Evolutionary conservation across 768 basidiomycete species (phyloP).

Genomic region (Podaxis sp.): DNA sequence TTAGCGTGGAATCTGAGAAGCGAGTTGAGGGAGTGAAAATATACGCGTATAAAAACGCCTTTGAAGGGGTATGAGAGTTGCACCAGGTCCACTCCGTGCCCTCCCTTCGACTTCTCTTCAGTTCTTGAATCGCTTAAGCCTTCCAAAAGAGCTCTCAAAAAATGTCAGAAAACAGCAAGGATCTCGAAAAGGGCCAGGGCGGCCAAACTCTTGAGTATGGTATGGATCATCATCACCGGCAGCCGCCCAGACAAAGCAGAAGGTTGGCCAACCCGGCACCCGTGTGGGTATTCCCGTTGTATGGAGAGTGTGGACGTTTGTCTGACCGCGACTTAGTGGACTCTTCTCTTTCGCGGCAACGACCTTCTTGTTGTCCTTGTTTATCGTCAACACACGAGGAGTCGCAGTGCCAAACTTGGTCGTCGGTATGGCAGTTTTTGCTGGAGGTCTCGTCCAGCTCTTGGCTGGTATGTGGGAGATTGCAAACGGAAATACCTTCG

Average conservation of each 20-base stretch:
- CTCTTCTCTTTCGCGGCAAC: slow-evolving; percentile 43
- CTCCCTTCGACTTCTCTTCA: not conserved
- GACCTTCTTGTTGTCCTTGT: slow-evolving; percentile 68
- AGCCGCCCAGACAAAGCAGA: slow-evolving; percentile 23
- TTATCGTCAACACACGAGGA: slow-evolving; percentile 53
- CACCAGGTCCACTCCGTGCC: not conserved
- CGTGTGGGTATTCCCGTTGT: slow-evolving; percentile 35
- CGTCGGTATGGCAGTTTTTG: slow-evolving; percentile 73
- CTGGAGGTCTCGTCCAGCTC: slow-evolving; percentile 77
- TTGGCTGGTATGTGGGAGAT: slow-evolving; percentile 83
- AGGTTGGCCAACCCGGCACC: slow-evolving; percentile 60
- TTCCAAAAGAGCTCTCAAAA: not conserved
- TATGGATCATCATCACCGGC: not conserved
- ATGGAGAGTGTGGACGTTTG: not conserved
- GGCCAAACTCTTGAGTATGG: slow-evolving; percentile 22
- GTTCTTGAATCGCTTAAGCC: not conserved
- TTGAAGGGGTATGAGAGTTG: not conserved
- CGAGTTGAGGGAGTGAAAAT: not conserved
- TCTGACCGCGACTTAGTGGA: slow-evolving; percentile 22
- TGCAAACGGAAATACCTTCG: slow-evolving; percentile 59
- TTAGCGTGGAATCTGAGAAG: not conserved
- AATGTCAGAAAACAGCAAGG: slow-evolving; percentile 33
- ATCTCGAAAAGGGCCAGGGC: slow-evolving; percentile 25
- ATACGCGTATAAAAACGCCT: not conserved
- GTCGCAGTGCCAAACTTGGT: slow-evolving; percentile 57